Conservation (phyloP, 2,329 filamentous ascomycete species). For the Sporothrix euskadiensis region DNA sequence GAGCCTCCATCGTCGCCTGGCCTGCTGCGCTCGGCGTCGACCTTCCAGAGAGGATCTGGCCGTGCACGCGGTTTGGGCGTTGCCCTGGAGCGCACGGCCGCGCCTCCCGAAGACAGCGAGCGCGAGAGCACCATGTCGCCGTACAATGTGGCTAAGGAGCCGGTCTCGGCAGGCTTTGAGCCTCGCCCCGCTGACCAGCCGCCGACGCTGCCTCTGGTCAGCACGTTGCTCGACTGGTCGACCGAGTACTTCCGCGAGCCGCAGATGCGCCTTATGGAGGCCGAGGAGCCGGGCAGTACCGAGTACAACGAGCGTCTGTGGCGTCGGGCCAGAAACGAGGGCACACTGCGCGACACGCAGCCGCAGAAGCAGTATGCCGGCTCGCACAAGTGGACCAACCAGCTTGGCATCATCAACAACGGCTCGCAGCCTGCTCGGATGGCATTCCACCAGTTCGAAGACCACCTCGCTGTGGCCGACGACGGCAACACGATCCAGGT, state of each 20-base stretch:
- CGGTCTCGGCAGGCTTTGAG: slow-evolving; percentile 74
- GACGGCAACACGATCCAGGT: slow-evolving; percentile 87
- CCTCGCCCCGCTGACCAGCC: slow-evolving; percentile 59
- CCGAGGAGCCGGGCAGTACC: slow-evolving; percentile 91
- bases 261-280: slow-evolving; percentile 95
- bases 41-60: slow-evolving; percentile 28
- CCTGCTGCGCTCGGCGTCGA: slow-evolving; percentile 42
- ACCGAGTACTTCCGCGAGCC: slow-evolving; percentile 97
- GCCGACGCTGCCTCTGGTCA: slow-evolving; percentile 72
- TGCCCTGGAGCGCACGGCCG: slow-evolving; percentile 45
- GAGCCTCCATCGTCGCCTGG: slow-evolving; percentile 37
- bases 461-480: slow-evolving; percentile 90
- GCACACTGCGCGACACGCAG: slow-evolving; percentile 87
- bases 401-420: slow-evolving; percentile 82
- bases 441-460: slow-evolving; percentile 97
- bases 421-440: slow-evolving; percentile 86
- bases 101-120: slow-evolving; percentile 75
- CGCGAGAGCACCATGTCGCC: slow-evolving; percentile 63
- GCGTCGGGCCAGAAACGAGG: slow-evolving; percentile 89
- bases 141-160: slow-evolving; percentile 75
- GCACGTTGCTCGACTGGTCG: slow-evolving; percentile 90
- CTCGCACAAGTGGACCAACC: slow-evolving; percentile 81
- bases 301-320: slow-evolving; percentile 96
- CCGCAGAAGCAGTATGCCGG: slow-evolving; percentile 88
- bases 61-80: slow-evolving; percentile 16